phyloP scores from a whole-genome alignment of 345 rosid species.

The Dimocarpus longan region DNA sequence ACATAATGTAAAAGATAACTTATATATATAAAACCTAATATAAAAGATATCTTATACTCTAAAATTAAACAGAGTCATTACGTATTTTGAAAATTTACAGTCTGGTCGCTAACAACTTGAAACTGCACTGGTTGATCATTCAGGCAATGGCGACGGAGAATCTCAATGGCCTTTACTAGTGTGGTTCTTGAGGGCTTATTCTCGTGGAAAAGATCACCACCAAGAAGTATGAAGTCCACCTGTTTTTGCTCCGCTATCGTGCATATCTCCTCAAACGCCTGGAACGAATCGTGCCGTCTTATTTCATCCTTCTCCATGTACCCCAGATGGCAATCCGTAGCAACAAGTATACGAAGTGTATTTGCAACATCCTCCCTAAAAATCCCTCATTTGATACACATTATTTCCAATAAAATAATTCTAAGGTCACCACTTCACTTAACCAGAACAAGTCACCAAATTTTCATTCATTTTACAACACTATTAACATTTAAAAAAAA shows the following conservation, averaged over 20 bases:
- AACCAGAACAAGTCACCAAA: background rate
- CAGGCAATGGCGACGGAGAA: constrained; percentile 93
- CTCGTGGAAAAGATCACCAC: constrained; percentile 99
- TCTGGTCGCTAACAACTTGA: constrained; percentile 99
- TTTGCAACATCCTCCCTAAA: constrained; percentile 62
- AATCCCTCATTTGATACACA: background rate
- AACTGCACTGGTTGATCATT: constrained; percentile 90
- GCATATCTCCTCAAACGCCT: constrained; percentile 94
- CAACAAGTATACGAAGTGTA: constrained; percentile 84
- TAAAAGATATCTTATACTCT: constrained; percentile 5
- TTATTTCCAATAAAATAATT: background rate
- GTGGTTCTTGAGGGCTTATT: constrained; percentile 97
- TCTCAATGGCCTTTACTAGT: constrained; percentile 91
- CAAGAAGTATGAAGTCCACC: constrained; percentile 93
- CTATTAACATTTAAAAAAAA: background rate
- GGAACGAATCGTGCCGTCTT: constrained; percentile 91
- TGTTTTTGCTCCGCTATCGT: constrained; percentile 86
- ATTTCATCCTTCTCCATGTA: constrained; percentile 99
- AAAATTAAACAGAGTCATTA: constrained; percentile 28
- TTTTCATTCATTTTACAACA: background rate
- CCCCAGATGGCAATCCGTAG: constrained; percentile 94
- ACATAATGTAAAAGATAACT: background rate
- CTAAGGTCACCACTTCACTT: background rate
- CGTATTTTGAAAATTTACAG: constrained; percentile 83
- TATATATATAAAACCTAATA: background rate